Conservation (phyloP, 1,139 yeast species). For the Yamadazyma friedrichii region DNA sequence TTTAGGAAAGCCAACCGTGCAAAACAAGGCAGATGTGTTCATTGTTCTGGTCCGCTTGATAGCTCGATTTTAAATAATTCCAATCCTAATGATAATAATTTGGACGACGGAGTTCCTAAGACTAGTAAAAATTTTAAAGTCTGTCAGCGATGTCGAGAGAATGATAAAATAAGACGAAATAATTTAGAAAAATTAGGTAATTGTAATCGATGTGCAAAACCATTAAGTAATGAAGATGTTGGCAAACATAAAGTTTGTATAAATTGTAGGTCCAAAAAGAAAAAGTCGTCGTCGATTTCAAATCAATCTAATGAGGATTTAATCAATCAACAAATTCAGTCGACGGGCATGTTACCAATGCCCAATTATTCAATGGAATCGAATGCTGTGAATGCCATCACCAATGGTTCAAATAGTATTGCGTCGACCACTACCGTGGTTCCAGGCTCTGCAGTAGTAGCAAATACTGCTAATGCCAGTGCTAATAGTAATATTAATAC, state of each 20-base stretch:
- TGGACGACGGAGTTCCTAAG: slow-evolving; percentile 11
- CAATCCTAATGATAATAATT: slow-evolving; percentile 11
- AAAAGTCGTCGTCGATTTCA: slow-evolving; percentile 20
- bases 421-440: neutral
- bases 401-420: neutral
- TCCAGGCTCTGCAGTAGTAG: neutral
- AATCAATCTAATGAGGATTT: neutral
- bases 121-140: slow-evolving; percentile 48
- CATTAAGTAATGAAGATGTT: slow-evolving; percentile 41
- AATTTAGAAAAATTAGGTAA: slow-evolving; percentile 56
- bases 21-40: slow-evolving; percentile 65
- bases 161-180: slow-evolving; percentile 56
- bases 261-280: slow-evolving; percentile 53
- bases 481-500: neutral
- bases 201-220: slow-evolving; percentile 61
- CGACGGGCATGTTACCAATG: neutral
- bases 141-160: slow-evolving; percentile 60
- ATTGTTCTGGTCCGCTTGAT: slow-evolving; percentile 63
- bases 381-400: too few relatives aligned
- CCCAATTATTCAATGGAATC: neutral
- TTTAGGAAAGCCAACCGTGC: slow-evolving; percentile 57
- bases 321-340: neutral
- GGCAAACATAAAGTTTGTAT: slow-evolving; percentile 57
- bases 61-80: slow-evolving; percentile 34
- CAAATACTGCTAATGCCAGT: neutral